Evolutionary conservation across 2,329 filamentous ascomycete species (phyloP).

Genomic region (Trichoderma brevicompactum): DNA sequence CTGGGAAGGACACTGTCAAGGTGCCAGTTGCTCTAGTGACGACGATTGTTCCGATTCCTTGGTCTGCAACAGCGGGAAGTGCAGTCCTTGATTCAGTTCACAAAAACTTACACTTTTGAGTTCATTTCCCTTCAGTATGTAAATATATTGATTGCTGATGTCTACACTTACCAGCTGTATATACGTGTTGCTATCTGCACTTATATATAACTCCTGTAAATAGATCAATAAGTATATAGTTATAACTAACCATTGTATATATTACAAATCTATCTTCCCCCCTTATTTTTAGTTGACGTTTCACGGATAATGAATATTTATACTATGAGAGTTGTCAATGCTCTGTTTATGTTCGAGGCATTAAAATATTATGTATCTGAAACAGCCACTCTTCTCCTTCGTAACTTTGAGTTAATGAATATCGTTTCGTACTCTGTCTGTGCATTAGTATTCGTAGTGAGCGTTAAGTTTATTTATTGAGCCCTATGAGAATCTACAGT

Average conservation of each 20-base stretch:
- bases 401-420: no score
- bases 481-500: no score
- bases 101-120: background rate
- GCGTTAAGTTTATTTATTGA: no score
- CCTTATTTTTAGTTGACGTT: no score
- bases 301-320: no score
- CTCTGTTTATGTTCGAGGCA: no score
- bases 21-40: background rate
- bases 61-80: conserved; percentile 5
- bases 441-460: no score
- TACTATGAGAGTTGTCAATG: no score
- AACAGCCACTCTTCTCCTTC: no score
- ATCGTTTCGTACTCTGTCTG: no score
- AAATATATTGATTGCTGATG: background rate
- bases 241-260: background rate
- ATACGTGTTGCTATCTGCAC: background rate
- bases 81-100: background rate
- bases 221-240: conserved; percentile 4
- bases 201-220: conserved; percentile 2
- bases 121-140: background rate
- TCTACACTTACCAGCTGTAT: background rate
- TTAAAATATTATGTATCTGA: no score
- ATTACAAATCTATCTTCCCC: background rate
- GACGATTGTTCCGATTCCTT: conserved; percentile 8
- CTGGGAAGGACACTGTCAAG: conserved; percentile 10